Base-by-base conservation (phyloP, 768 basidiomycete genomes). In the Rhizopogon vinicolor region DNA sequence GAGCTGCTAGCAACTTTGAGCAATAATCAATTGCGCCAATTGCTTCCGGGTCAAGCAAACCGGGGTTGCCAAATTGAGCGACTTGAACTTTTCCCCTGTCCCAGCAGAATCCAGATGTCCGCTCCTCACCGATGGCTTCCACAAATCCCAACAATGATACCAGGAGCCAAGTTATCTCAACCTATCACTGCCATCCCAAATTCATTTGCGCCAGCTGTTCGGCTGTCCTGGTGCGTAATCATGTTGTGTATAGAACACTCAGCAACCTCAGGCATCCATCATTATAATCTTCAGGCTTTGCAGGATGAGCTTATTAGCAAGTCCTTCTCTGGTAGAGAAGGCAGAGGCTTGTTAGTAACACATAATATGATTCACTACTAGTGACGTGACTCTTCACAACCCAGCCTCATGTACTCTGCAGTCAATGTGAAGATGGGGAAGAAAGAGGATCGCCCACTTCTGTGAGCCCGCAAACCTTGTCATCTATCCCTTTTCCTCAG, bases 291-390 rank as follows among this genome's bases (percentile, higher is more conserved):
- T 58, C 56, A 91, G 89, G 81, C 85, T 19, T 75, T 93, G 14
- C 89, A 92, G 67, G 91, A 93, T 60, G 90, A 92, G 61, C 70
- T 91, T 19, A 89, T 93, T 57, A 90, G 87, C 74, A 93, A 92
- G 65, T 74, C 88, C 0, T 93, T 93, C 72, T 86, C 89, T 28
- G 90, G 90, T 5, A 74, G 91, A 63, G 91, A 93, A 45, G 90
- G 90, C 2, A 76, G 87, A 56, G 90, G 89, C 63, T 91, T 83
- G 90, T 84, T 61, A 68, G 89, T 82, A 37, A 40, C 58, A 41
- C 12, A 12, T 22, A 33, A 6, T 37, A 49, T 42, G 12, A 37
- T 51, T 19, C 44, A 45, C 55, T 18, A 40, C 9, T 41, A 31
- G 40, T 39, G 44, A 55, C 37, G 9, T 19, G 19, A 37, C 54